These are phyloP conservation scores for Quambalaria eucalypti DNA, from an alignment of 1,284 basidiomycete genomes.

Conservation along the genomic window DNA sequence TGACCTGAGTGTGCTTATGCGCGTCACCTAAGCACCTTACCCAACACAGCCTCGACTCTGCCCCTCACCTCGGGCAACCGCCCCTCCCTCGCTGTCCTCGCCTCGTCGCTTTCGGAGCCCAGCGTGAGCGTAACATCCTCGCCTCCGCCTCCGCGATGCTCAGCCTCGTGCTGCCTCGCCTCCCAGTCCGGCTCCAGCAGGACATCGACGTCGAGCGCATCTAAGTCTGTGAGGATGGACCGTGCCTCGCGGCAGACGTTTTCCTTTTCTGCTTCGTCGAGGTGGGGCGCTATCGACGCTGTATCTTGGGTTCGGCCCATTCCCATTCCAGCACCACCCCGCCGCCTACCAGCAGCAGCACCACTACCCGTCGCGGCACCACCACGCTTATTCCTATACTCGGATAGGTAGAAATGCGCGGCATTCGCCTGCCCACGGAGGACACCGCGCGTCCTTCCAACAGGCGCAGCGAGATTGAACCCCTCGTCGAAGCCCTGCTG, in stretches of 20 bases:
- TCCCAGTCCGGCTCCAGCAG: constrained; percentile 1
- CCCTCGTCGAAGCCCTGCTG: constrained; percentile 73
- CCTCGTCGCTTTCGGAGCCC: not conserved
- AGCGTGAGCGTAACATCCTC: not conserved
- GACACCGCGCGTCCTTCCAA: constrained; percentile 63
- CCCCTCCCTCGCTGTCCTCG: not conserved
- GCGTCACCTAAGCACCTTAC: not conserved
- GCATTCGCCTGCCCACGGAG: constrained; percentile 55
- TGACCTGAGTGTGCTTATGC: not conserved
- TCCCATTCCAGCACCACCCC: too few relatives aligned
- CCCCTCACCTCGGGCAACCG: not conserved
- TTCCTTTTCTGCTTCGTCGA: not conserved
- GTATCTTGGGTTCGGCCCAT: not conserved
- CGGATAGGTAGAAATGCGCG: not conserved
- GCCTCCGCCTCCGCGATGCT: not conserved
- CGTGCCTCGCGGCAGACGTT: not conserved
- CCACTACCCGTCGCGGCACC: not conserved
- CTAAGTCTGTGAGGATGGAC: not conserved
- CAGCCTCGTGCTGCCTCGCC: not conserved
- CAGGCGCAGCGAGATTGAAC: constrained; percentile 62
- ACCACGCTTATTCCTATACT: not conserved
- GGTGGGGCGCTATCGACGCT: not conserved
- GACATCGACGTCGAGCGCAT: not conserved
- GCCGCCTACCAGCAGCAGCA: not conserved
- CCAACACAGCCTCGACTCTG: not conserved